Evolutionary conservation across 2,329 filamentous ascomycete species (phyloP).

Genomic region (Pyricularia grisea): DNA sequence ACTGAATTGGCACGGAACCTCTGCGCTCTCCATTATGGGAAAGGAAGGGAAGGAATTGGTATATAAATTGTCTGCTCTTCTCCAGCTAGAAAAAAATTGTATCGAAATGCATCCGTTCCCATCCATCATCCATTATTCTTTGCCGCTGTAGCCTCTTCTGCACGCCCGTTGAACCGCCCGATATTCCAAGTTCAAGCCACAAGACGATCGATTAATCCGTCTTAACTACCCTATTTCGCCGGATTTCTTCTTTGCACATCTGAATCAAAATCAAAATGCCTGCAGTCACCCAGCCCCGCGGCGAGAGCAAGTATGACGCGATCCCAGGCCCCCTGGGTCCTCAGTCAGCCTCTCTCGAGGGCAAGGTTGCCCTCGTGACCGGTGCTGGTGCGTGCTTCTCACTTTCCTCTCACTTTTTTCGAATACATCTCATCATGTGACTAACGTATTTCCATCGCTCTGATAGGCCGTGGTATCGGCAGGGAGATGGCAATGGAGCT

Average conservation of each 20-base stretch:
- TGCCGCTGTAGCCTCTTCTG: too few relatives aligned
- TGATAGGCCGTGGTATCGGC: conserved; percentile 46
- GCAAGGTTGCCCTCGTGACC: conserved; percentile 19
- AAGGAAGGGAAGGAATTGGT: neutral
- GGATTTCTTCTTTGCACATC: neutral
- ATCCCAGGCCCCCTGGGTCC: conserved; percentile 22
- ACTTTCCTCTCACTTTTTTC: neutral
- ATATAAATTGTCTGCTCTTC: neutral
- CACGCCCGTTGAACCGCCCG: neutral
- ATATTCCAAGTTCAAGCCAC: neutral
- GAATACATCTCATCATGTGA: neutral
- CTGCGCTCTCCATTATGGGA: neutral
- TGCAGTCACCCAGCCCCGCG: conserved; percentile 9
- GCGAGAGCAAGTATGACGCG: conserved; percentile 18
- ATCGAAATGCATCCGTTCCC: neutral
- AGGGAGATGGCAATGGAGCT: conserved; percentile 45
- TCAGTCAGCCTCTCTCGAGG: conserved; percentile 16
- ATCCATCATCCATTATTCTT: neutral
- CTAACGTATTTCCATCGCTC: neutral
- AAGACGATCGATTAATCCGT: neutral
- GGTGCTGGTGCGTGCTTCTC: conserved; percentile 11
- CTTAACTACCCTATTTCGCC: neutral
- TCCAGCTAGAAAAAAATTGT: neutral
- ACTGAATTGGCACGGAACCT: neutral
- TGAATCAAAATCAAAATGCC: conserved; percentile 14